Base-by-base conservation (phyloP, 148 eudicot species). In the Talinum fruticosum region DNA sequence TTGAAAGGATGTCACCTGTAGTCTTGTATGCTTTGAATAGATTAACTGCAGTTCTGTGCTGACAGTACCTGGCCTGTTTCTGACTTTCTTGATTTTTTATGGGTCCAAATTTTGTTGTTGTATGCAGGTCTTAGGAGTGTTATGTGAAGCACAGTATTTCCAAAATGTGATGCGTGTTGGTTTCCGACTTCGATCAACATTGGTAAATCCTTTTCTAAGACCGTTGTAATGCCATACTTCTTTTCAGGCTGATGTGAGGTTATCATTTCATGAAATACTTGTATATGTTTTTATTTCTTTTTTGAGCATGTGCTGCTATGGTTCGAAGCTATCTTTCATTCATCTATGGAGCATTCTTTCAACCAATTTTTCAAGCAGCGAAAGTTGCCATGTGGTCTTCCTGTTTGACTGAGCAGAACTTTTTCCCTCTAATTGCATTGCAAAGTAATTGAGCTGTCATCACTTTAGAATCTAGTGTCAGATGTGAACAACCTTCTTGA, bases 161-260 rank as follows among this genome's bases (percentile, higher is more conserved):
- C 97, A 96, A 75, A 96, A 96, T 79, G 99, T 93, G 77, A 96
- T 96, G 93, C 97, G 99, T 69, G 99, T 96, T 85, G 97, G 99
- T 65, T 96, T 73, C 80, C 89, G 99, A 14, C 90, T 96, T 65
- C 84, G 94, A 74, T 85, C 99, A 79, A 96, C 99, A 37, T 77
- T 86, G 88, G 88, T 86, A 86, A 81, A n/a, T 49, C 21, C 79
- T 19, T n/a, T 71, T 82, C 75, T 35, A 3, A 33, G 35, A 29
- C 66, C 67, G 57, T 57, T 75, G 15, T 76, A 30, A 54, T n/a
- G 54, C 21, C 41, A 34, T 10, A 12, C 24, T n/a, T 49, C 33
- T 53, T 67, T 44, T 36, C 37, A 44, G n/a, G 77, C n/a, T 61
- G 41, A 28, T 69, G 24, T 19, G 19, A 49, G 30, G 10, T 41